phyloP scores from a whole-genome alignment of 2,329 filamentous ascomycete species.

The Chaetomium sp. region DNA sequence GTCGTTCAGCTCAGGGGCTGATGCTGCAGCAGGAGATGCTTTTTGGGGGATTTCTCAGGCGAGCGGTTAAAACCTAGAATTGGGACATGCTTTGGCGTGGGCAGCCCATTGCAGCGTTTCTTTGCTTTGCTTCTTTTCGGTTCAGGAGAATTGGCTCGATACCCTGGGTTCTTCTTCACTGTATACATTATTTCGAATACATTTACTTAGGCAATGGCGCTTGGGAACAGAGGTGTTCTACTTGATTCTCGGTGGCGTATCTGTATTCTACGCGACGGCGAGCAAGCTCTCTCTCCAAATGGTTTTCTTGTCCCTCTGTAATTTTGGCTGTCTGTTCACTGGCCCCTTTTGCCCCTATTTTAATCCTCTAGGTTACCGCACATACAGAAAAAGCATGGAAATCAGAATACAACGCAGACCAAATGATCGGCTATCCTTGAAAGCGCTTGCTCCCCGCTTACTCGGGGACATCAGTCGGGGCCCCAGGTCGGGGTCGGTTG shows the following conservation, averaged over 20 bases:
- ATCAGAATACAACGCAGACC: background rate
- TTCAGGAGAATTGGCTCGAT: slow-evolving; percentile 28
- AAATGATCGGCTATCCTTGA: slow-evolving; percentile 25
- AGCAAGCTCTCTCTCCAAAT: background rate
- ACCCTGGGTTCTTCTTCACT: slow-evolving; percentile 27
- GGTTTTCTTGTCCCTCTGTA: background rate
- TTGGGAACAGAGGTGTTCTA: background rate
- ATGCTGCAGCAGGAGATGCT: background rate
- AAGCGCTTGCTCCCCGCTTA: slow-evolving; percentile 29
- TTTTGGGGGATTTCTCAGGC: background rate
- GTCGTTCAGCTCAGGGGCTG: background rate
- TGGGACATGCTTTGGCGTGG: background rate
- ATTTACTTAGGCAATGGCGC: background rate
- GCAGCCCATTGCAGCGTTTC: background rate
- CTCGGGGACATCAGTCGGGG: slow-evolving; percentile 21
- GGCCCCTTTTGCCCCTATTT: background rate
- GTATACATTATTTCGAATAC: slow-evolving; percentile 6
- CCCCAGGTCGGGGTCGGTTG: slow-evolving; percentile 34
- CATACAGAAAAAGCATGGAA: background rate
- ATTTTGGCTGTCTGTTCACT: background rate
- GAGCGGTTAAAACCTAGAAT: background rate
- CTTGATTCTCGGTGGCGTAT: background rate
- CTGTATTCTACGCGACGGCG: background rate
- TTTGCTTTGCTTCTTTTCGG: slow-evolving; percentile 7
- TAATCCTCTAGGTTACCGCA: background rate